These are phyloP conservation scores for Diplogelasinospora grovesii DNA, from an alignment of 495 filamentous ascomycete species.

Conservation along the genomic window DNA sequence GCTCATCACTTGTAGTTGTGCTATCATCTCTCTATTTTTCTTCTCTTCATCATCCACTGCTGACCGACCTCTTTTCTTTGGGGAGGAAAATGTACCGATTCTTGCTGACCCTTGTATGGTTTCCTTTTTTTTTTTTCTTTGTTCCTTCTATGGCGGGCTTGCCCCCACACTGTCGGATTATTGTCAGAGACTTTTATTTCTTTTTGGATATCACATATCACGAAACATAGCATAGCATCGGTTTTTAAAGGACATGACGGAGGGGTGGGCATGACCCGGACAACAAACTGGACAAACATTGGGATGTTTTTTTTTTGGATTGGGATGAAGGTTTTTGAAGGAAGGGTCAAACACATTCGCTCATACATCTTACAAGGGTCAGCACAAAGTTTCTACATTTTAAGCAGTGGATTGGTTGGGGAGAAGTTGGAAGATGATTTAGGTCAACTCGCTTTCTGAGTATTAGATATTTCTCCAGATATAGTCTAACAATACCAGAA, in stretches of 20 bases:
- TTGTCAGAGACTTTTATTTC: conserved; percentile 11
- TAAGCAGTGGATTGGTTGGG: conserved; percentile 3
- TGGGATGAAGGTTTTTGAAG: conserved; percentile 10
- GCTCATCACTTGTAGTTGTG: conserved; percentile 51
- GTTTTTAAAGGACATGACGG: conserved; percentile 27
- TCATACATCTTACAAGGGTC: conserved; percentile 18
- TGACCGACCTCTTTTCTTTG: conserved; percentile 14
- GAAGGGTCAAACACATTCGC: conserved; percentile 6
- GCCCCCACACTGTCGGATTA: conserved; percentile 6
- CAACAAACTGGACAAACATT: conserved; percentile 23
- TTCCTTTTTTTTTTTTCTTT: conserved; percentile 16
- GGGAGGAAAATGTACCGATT: conserved; percentile 13
- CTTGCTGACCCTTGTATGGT: conserved; percentile 25
- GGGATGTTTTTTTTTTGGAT: conserved; percentile 18
- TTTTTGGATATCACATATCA: too few species aligned
- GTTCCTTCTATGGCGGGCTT: conserved; percentile 2
- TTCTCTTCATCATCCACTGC: conserved; percentile 17
- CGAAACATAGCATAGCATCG: conserved; percentile 25
- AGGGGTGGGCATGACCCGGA: conserved; percentile 4
- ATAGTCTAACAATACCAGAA: conserved; percentile 48
- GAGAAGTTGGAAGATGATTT: conserved; percentile 4
- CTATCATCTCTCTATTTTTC: too few species aligned
- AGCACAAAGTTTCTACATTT: conserved; percentile 16
- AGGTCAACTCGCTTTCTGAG: conserved; percentile 48
- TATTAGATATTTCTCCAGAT: conserved; percentile 41